Evolutionary conservation across 208 protist genomes (phyloP), one percentile per base, ranked within the genome.

Genomic region (Leptomonas pyrrhocoris): DNA sequence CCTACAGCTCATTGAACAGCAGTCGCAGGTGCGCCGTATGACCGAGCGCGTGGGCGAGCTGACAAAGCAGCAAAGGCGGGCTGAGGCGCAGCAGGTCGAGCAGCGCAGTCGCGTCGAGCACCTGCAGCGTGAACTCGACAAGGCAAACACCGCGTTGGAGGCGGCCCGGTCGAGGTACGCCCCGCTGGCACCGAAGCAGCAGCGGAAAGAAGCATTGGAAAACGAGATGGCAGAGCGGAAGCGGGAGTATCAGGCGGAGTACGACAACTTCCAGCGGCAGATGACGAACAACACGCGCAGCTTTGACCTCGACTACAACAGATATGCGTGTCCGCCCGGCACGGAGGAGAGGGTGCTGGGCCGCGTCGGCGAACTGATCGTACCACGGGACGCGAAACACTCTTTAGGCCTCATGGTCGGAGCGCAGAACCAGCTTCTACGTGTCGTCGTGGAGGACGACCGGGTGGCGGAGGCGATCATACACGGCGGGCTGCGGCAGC

Each of bases 401-500:
- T 75, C 82, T 1, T 85, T 89, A 18, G 98, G 98, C 0, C 84
- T 99, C 18, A 96, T 98, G 77, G 93, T 99, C 12, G 89, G 95
- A 8, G 98, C 98, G 9, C 86, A 92, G 53, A 78, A 40, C 38
- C 83, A 93, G 46, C 87, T 99, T 2, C 93, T 98, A 73, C 93
- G 98, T 49, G 89, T 99, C 21, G 88, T 99, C 23, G 94, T 99
- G n/a, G 89, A 97, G 43, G 96, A 59, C 55, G 98, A 99, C 50
- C 58, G 81, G 19, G 97, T 93, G 8, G 98, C 94, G 18, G 92
- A 97, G 58, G 61, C 85, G 23, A 84, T 99, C 27, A 92, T 99
- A 18, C 85, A 93, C 25, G 94, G 92, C 61, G 73, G 94, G 21
- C 84, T 99, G 30, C 89, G 92, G 21, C 82, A 94, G 53, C 86